Conservation (phyloP, 352 stramenopile species). For the Phytophthora vignae region DNA sequence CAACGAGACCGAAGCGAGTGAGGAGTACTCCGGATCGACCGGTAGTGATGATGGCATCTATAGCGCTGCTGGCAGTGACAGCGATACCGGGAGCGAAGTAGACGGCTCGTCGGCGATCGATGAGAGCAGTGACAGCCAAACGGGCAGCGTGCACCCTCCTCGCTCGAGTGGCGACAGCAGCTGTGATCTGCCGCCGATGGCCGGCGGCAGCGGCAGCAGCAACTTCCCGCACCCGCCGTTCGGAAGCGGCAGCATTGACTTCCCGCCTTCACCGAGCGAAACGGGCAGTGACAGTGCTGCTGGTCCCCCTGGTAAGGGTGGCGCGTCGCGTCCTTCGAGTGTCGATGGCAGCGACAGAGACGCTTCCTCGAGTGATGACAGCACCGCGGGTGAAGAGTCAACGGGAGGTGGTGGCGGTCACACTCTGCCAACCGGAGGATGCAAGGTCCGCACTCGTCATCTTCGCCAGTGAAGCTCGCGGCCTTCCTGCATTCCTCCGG, state of each 20-base stretch:
- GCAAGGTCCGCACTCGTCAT: slow-evolving; percentile 27
- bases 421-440: slow-evolving; percentile 3
- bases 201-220: slow-evolving; percentile 4
- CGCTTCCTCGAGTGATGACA: not conserved
- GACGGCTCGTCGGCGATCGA: slow-evolving; percentile 1
- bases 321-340: not conserved
- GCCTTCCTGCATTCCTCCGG: not conserved
- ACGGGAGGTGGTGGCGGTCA: not conserved
- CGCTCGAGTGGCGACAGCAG: slow-evolving; percentile 9
- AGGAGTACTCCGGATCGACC: not conserved
- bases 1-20: slow-evolving; percentile 2
- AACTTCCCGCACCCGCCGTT: not conserved
- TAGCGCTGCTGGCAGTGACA: slow-evolving; percentile 1
- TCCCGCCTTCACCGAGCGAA: slow-evolving; percentile 3
- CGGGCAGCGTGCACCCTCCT: not conserved
- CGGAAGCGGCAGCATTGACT: not conserved
- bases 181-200: slow-evolving; percentile 4
- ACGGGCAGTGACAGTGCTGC: not conserved
- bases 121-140: not conserved
- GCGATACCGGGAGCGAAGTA: slow-evolving; percentile 5
- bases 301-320: slow-evolving; percentile 3
- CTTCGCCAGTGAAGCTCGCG: slow-evolving; percentile 22
- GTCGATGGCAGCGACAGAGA: slow-evolving; percentile 7
- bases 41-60: not conserved
- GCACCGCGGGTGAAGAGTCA: slow-evolving; percentile 2